Conservation (phyloP, 2,329 filamentous ascomycete species). For the Fragosphaeria purpurea region DNA sequence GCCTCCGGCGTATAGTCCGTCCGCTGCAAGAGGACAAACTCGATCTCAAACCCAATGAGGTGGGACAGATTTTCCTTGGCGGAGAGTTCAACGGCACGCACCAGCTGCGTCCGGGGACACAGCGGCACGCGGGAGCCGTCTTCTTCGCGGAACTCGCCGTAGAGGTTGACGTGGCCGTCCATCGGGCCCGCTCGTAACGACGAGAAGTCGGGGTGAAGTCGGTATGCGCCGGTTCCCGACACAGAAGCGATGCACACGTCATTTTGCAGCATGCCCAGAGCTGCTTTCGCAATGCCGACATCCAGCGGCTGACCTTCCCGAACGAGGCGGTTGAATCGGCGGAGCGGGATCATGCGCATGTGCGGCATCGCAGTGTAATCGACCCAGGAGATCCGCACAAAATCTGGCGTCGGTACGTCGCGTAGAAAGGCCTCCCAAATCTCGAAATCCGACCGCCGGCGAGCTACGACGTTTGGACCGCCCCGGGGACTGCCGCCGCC, state of each 20-base stretch:
- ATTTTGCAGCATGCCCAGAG: slow-evolving; percentile 57
- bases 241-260: slow-evolving; percentile 47
- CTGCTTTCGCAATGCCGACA: slow-evolving; percentile 54
- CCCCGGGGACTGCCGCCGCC: neutral
- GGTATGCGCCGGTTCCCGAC: slow-evolving; percentile 53
- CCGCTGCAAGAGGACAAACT: slow-evolving; percentile 60
- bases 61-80: slow-evolving; percentile 45
- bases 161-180: slow-evolving; percentile 53
- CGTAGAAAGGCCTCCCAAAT: slow-evolving; percentile 32
- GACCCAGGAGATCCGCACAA: slow-evolving; percentile 65
- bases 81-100: slow-evolving; percentile 42
- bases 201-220: slow-evolving; percentile 54
- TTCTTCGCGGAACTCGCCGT: slow-evolving; percentile 54
- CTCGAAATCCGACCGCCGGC: slow-evolving; percentile 22
- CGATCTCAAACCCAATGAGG: slow-evolving; percentile 70
- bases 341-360: slow-evolving; percentile 57
- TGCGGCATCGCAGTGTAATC: slow-evolving; percentile 66
- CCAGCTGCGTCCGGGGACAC: slow-evolving; percentile 59
- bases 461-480: slow-evolving; percentile 8
- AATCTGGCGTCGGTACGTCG: slow-evolving; percentile 44
- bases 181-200: slow-evolving; percentile 51
- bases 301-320: slow-evolving; percentile 31
- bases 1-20: neutral
- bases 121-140: slow-evolving; percentile 38
- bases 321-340: slow-evolving; percentile 40